These are phyloP conservation scores for Hericium alpestre DNA, from an alignment of 768 basidiomycete species.

Conservation along the genomic window DNA sequence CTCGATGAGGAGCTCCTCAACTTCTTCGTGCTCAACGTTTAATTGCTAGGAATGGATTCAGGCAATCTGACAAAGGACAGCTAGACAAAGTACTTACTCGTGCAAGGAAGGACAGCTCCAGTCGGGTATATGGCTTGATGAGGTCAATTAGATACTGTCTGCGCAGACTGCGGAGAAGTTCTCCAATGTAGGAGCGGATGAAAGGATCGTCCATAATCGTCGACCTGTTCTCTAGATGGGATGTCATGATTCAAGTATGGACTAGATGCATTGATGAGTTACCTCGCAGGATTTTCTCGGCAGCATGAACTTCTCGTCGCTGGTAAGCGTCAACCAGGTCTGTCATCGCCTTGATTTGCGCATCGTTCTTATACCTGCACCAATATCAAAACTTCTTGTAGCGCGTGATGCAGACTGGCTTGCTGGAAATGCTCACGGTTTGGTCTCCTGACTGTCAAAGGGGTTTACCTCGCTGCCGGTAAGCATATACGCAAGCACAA, in stretches of 20 bases:
- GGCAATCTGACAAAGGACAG: no score
- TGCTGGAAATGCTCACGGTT: conserved; percentile 62
- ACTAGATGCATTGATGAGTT: neutral
- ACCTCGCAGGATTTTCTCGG: conserved; percentile 92
- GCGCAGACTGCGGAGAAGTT: conserved; percentile 84
- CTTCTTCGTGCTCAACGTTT: conserved; percentile 84
- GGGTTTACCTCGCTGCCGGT: conserved; percentile 98
- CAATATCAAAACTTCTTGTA: neutral
- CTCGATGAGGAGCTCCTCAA: conserved; percentile 87
- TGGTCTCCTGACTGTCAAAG: conserved; percentile 98
- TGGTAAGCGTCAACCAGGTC: conserved; percentile 96
- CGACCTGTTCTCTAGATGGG: conserved; percentile 64
- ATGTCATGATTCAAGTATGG: neutral
- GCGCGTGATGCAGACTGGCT: neutral
- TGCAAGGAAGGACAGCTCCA: conserved; percentile 88
- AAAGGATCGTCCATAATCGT: conserved; percentile 97
- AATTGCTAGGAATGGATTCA: conserved; percentile 61
- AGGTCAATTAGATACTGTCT: conserved; percentile 97
- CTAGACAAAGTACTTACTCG: conserved; percentile 41
- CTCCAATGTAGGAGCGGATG: conserved; percentile 92
- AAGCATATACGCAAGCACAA: conserved; percentile 96
- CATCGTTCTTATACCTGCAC: conserved; percentile 82
- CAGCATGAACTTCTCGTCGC: conserved; percentile 90
- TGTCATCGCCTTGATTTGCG: conserved; percentile 97
- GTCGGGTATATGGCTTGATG: conserved; percentile 92